A percentile compares a stretch with the other conserved stretches of the same genome.
Conservation (phyloP, 169 alveolate species). For the Plasmodium falciparum region DNA sequence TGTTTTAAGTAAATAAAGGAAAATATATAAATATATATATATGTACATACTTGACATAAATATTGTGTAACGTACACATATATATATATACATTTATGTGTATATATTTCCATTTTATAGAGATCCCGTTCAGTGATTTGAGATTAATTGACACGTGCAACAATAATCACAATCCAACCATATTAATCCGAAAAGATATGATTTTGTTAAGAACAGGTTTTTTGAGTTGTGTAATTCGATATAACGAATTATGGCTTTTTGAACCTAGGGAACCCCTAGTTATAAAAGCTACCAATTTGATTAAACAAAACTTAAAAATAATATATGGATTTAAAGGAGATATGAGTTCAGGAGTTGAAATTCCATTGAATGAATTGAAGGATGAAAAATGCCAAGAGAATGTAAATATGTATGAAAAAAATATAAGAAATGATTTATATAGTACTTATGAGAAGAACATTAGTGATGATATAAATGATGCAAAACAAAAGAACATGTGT, state of each 20-base stretch:
- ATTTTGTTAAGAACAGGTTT: slow-evolving; percentile 53
- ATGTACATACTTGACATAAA: not conserved
- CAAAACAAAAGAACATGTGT: no score
- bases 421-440: no score
- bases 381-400: no score
- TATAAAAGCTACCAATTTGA: slow-evolving; percentile 36
- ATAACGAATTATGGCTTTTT: slow-evolving; percentile 47
- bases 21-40: not conserved
- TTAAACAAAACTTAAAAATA: slow-evolving; percentile 28
- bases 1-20: slow-evolving; percentile 26
- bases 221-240: slow-evolving; percentile 58
- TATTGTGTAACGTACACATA: not conserved
- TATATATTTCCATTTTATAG: not conserved
- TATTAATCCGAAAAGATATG: slow-evolving; percentile 44
- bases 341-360: not conserved
- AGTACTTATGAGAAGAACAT: no score
- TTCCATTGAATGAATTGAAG: no score
- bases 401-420: no score
- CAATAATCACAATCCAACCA: slow-evolving; percentile 64
- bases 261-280: slow-evolving; percentile 44
- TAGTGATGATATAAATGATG: no score
- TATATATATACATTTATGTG: not conserved
- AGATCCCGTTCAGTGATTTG: slow-evolving; percentile 56
- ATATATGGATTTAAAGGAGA: not conserved
- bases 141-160: slow-evolving; percentile 48